Conservation (phyloP, 257 asterid genomes). For the Pogostemon cablin region DNA sequence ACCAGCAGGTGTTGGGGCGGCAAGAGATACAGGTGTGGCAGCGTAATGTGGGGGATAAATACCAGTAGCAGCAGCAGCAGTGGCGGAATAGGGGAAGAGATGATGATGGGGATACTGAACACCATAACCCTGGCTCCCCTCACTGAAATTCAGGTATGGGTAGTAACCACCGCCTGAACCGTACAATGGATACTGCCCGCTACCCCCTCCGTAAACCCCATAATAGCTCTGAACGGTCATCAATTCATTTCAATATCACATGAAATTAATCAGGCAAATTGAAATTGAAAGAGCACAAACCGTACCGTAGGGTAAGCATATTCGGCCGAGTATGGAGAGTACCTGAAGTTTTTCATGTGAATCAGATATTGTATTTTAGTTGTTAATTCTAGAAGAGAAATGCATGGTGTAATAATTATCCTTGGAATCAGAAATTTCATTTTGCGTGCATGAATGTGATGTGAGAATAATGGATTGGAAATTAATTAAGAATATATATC, state of each 20-base stretch:
- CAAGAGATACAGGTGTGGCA: conserved; percentile 71
- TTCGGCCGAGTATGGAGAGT: conserved; percentile 70
- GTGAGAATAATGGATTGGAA: too few relatives aligned
- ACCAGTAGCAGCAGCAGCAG: conserved; percentile 20
- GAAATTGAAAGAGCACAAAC: conserved; percentile 27
- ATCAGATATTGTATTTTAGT: not conserved
- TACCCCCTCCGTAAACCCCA: conserved; percentile 72
- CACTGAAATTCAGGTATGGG: conserved; percentile 76
- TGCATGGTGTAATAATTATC: too few relatives aligned
- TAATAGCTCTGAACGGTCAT: conserved; percentile 63
- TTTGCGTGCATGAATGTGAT: too few relatives aligned
- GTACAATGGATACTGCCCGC: conserved; percentile 65
- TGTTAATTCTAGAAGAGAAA: too few relatives aligned
- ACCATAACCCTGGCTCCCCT: conserved; percentile 65
- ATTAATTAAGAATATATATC: too few relatives aligned
- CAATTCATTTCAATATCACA: not conserved
- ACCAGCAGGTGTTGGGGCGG: conserved; percentile 56
- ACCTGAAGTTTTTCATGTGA: conserved; percentile 54
- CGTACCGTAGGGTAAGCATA: conserved; percentile 80
- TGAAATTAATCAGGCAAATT: not conserved
- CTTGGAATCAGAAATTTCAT: too few relatives aligned
- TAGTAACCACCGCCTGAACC: conserved; percentile 66
- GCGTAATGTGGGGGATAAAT: conserved; percentile 70
- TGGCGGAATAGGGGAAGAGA: conserved; percentile 64
- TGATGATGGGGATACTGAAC: conserved; percentile 78